phyloP scores from a whole-genome alignment of 108 stramenopile genomes.

The Nitzschia palea region DNA sequence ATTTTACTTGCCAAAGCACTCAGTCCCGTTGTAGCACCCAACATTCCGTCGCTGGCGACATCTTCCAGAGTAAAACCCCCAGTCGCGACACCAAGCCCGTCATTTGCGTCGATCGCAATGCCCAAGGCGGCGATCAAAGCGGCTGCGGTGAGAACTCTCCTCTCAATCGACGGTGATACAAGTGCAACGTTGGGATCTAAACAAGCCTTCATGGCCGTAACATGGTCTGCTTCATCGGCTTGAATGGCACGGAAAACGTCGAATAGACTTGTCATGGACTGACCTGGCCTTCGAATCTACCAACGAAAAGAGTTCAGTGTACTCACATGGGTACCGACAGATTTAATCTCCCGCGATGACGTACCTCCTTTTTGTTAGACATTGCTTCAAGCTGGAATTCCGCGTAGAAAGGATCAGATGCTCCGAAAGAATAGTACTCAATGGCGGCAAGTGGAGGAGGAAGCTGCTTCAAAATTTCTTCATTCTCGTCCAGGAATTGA shows the following conservation, averaged over 20 bases:
- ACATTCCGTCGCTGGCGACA: too few species aligned
- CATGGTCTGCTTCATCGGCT: conserved; percentile 66
- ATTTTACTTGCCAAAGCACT: too few species aligned
- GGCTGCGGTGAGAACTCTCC: conserved; percentile 2
- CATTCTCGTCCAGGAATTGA: conserved; percentile 71
- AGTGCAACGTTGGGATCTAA: conserved; percentile 12
- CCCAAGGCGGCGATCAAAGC: not conserved
- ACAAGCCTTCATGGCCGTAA: conserved; percentile 9
- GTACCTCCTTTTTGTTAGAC: not conserved
- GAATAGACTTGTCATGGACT: conserved; percentile 29
- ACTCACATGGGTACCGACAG: not conserved
- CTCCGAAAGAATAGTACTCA: conserved; percentile 64
- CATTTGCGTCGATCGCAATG: not conserved
- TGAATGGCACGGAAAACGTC: conserved; percentile 57
- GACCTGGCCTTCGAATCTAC: not conserved
- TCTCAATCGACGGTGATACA: conserved; percentile 15
- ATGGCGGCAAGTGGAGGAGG: conserved; percentile 61
- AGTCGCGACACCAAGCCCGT: not conserved
- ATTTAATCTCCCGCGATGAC: not conserved
- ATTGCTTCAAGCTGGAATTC: not conserved
- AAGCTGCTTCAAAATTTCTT: conserved; percentile 49
- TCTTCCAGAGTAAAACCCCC: not conserved
- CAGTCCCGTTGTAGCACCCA: too few species aligned
- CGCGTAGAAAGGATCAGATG: not conserved
- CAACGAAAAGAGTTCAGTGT: not conserved